Base-by-base conservation (phyloP, 441 rosid species). In the Adansonia grandidieri region DNA sequence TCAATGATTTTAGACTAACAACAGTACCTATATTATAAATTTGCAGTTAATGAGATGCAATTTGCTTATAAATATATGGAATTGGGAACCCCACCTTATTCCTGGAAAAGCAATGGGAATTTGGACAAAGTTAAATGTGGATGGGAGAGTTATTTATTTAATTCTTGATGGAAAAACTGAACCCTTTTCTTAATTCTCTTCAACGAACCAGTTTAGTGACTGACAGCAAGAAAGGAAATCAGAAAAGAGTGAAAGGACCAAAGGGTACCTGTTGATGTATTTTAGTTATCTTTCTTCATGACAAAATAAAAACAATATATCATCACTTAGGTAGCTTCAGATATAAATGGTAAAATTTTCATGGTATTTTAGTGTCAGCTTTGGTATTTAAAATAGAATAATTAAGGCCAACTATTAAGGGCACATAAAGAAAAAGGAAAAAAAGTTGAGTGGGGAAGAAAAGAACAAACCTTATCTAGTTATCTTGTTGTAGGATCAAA, bases 381-480 rank as follows among this genome's bases (percentile, higher is more conserved):
- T 54, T 78, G 60, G 53, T 70, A 22, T 28, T 66, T 24, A 54
- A 61, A 78, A 67, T 22, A 66, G 13, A 19, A 68, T 19, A 68
- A 45, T 19, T 68, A 68, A 11, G 28, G 54, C 50, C 37, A 20
- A 75, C 60, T 32, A 5, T 47, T 61, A 62, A 10, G 53, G 78
- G 65, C 54, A 79, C 60, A 65, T 71, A 60, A 4, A 45, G 58
- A 4, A 6, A 57, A 48, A 71, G 13, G 20, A 54, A 54, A n/a
- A 24, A 10, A 11, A 4, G 13, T 28, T 32, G 68, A 69, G 80
- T 75, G 80, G 69, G 69, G 77, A 60, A 70, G 81, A 74, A 32
- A 32, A 32, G 37, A 32, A 32, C 37, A 82, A 82, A 77, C 82
- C 88, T 87, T 88, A 87, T 85, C 88, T 79, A 62, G 50, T 80